Base-by-base conservation (phyloP, 805 yeast genomes). In the Sugiyamaella floridensis region DNA sequence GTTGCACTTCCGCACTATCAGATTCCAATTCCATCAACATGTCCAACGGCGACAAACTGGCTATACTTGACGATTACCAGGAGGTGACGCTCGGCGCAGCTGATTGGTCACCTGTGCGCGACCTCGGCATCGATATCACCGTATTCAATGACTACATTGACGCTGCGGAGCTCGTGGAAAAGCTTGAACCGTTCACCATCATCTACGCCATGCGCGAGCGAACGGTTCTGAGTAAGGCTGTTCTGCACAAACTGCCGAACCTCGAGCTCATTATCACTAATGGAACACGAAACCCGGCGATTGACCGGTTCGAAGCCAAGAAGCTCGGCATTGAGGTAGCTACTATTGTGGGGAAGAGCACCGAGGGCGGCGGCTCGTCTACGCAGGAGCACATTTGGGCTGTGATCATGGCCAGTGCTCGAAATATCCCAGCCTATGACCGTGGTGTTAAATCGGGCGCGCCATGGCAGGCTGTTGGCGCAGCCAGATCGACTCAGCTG, bases 301-400 rank as follows among this genome's bases (percentile, higher is more conserved):
- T 59, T 32, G 61, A 59, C 47, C 29, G 52, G 8, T 49, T 43
- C 12, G 61, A 55, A n/a, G 60, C 59, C 6, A 47, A 40, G 20
- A 40, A 44, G 32, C 51, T 45, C 8, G 60, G 60, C 11, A 54
- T 59, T n/a, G 45, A 46, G 22, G 61, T 58, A 19, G 47, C 53
- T 34, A 57, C 58, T 1, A n/a, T 45, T 20, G 2, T 11, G 12
- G 37, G 37, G 4, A 10, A 11, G n/a, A 32, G n/a, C n/a, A 14
- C 4, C 12, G 12, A 10, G n/a, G 37, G 37, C n/a, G 61, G 59
- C 15, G 53, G 53, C 8, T 37, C 51, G 6, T 51, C 58, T 14
- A 59, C 62, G 2, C 47, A 47, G n/a, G 60, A 59, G 49, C 56
- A 54, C 22, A 55, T 55, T 40, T 59, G 62, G 62, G 54, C 62